Evolutionary conservation across 306 rosid species (phyloP).

Genomic region (Sechiopsis laciniata): DNA sequence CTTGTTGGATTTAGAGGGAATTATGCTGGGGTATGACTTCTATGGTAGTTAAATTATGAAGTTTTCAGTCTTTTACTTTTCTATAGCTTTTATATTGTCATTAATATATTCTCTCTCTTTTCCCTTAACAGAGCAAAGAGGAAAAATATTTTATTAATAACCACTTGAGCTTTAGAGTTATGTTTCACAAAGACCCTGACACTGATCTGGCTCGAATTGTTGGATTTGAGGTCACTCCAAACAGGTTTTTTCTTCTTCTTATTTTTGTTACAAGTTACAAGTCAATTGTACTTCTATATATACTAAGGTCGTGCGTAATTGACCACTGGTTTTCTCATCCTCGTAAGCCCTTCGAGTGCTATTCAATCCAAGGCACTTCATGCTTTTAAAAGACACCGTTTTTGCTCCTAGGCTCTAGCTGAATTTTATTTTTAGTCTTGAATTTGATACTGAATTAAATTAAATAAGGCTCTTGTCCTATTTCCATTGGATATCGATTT

Average conservation of each 20-base stretch:
- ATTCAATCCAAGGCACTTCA: neutral
- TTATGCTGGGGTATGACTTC: conserved; percentile 79
- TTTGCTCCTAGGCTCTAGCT: neutral
- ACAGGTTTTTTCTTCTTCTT: conserved; percentile 46
- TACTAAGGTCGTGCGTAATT: neutral
- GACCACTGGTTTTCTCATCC: neutral
- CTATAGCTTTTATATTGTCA: neutral
- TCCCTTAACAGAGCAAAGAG: conserved; percentile 72
- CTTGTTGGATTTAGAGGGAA: conserved; percentile 94
- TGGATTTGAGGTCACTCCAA: conserved; percentile 95
- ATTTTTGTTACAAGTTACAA: neutral
- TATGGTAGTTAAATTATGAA: conserved; percentile 24
- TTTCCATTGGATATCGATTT: neutral
- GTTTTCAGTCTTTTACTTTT: conserved; percentile 13
- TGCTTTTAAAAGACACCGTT: neutral
- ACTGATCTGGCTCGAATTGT: conserved; percentile 89
- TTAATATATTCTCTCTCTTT: conserved; percentile 24
- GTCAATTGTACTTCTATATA: neutral
- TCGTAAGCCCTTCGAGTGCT: neutral
- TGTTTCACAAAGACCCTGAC: conserved; percentile 90
- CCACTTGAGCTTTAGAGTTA: conserved; percentile 97
- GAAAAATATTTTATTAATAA: conserved; percentile 91
- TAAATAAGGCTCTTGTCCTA: neutral
- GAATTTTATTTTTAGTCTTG: neutral
- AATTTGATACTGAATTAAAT: neutral